Evolutionary conservation across 345 rosid genomes (phyloP).

Genomic region (Eucalyptus albens): DNA sequence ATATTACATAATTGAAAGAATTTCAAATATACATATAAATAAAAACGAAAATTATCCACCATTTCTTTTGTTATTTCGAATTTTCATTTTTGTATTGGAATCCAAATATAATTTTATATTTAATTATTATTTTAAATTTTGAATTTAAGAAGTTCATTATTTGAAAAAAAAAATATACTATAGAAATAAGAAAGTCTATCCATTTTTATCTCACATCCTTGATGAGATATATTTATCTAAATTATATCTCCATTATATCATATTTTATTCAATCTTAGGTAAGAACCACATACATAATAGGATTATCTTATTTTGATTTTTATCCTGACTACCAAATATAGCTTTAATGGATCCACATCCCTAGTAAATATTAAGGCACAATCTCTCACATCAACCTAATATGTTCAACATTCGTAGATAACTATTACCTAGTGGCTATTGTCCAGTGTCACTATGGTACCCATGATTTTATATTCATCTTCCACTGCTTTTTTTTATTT

Average conservation of each 20-base stretch:
- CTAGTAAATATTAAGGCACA: fast-evolving
- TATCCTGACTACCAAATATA: fast-evolving
- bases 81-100: fast-evolving
- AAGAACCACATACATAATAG: no score
- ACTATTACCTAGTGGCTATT: neutral
- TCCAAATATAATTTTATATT: neutral
- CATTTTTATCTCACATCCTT: neutral
- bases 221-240: fast-evolving
- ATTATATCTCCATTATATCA: neutral
- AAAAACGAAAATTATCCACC: neutral
- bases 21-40: no score
- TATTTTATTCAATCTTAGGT: neutral
- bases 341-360: neutral
- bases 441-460: neutral
- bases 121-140: fast-evolving
- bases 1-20: no score
- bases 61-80: neutral
- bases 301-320: no score
- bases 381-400: neutral
- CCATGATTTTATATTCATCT: no score
- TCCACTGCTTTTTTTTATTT: no score
- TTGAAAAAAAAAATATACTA: fast-evolving
- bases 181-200: fast-evolving
- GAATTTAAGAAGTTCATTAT: neutral
- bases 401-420: no score